Conservation (phyloP, 331 rosid species). For the Rosa hybrid region DNA sequence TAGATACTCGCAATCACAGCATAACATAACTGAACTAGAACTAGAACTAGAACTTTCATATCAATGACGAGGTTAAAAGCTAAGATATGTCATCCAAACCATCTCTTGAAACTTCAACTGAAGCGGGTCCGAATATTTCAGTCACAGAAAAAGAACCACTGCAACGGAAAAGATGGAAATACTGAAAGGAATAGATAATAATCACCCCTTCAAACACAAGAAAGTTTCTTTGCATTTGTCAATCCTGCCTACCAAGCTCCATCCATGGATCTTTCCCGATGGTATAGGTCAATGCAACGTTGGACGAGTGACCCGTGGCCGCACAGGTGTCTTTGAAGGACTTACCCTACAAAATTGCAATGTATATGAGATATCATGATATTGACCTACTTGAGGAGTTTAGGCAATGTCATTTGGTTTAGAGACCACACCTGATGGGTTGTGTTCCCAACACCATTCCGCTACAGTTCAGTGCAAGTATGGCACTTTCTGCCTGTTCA, state of each 20-base stretch:
- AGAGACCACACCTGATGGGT: conserved; percentile 67
- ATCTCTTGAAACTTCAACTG: conserved; percentile 50
- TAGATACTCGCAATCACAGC: conserved; percentile 5
- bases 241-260: conserved; percentile 21
- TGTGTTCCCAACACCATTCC: conserved; percentile 89
- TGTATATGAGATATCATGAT: conserved; percentile 10
- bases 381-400: neutral
- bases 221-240: conserved; percentile 20
- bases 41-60: conserved; percentile 22
- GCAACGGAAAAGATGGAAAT: conserved; percentile 51
- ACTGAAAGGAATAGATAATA: conserved; percentile 54
- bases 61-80: neutral
- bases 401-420: conserved; percentile 5
- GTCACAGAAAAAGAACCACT: conserved; percentile 47
- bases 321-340: conserved; percentile 98
- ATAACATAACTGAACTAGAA: conserved; percentile 14
- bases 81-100: conserved; percentile 37
- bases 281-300: conserved; percentile 32
- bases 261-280: conserved; percentile 26
- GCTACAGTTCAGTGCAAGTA: conserved; percentile 78
- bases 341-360: conserved; percentile 65
- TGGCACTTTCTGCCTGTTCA: conserved; percentile 96
- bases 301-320: conserved; percentile 77
- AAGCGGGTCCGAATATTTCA: conserved; percentile 44
- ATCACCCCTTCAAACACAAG: conserved; percentile 49